Conservation (phyloP, 78 protist genomes). For the Dictyostelium brefeldianum region DNA sequence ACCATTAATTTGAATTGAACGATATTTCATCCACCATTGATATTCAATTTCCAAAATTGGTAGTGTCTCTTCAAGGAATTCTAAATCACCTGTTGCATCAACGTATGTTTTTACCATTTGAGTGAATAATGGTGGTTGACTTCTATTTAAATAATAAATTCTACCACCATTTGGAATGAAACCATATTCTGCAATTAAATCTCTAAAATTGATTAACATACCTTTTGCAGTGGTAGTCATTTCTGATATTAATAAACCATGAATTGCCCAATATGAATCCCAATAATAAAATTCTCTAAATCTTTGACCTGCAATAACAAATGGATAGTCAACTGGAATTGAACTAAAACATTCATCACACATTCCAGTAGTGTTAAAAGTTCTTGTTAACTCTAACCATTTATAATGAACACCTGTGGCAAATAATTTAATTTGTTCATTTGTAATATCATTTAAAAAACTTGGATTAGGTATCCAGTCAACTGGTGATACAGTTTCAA, state of each 20-base stretch:
- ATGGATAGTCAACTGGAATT: constrained; percentile 69
- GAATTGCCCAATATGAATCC: constrained; percentile 87
- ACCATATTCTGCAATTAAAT: constrained; percentile 38
- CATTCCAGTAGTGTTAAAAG: constrained; percentile 29
- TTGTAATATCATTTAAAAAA: not conserved
- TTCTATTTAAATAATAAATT: constrained; percentile 79
- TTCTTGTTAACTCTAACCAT: constrained; percentile 48
- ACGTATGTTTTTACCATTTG: constrained; percentile 76
- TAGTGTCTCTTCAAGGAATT: not conserved
- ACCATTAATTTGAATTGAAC: not conserved
- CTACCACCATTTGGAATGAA: constrained; percentile 92
- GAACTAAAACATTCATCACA: constrained; percentile 40
- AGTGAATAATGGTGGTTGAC: constrained; percentile 89
- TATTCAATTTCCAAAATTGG: constrained; percentile 83
- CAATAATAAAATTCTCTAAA: constrained; percentile 88
- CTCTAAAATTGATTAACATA: constrained; percentile 44
- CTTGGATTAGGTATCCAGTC: constrained; percentile 77
- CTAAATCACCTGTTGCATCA: not conserved
- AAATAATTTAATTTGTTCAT: not conserved
- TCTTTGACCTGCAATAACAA: constrained; percentile 89
- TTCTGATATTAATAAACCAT: constrained; percentile 75
- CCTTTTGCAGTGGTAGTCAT: constrained; percentile 70
- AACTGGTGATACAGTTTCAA: not conserved
- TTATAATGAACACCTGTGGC: constrained; percentile 27
- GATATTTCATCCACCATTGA: constrained; percentile 82